Conservation (phyloP, 202 grass and related monocot genomes). For the Alloteropsis angusta region DNA sequence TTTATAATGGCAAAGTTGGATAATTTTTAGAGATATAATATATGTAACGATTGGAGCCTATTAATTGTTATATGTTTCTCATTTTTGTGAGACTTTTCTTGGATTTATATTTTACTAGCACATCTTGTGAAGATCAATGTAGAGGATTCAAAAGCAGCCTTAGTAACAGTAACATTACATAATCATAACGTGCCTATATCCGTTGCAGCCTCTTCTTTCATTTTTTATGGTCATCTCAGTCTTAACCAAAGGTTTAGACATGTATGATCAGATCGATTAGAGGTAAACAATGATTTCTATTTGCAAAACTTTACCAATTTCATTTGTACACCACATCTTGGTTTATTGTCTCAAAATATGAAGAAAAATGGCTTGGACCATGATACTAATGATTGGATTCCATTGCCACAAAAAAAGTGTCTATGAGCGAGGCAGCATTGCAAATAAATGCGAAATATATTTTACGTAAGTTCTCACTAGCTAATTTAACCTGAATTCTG, state of each 20-base stretch:
- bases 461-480: background rate
- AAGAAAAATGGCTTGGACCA: background rate
- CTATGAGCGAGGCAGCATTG: background rate
- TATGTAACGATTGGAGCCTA: too few relatives aligned
- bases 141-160: too few relatives aligned
- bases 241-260: background rate
- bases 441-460: background rate
- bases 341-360: background rate
- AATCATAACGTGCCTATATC: too few relatives aligned
- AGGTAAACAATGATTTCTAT: background rate
- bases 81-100: too few relatives aligned
- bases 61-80: too few relatives aligned
- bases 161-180: too few relatives aligned
- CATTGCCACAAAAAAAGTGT: background rate
- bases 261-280: background rate
- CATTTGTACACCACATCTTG: background rate
- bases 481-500: background rate
- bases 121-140: too few relatives aligned
- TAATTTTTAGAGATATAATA: too few relatives aligned
- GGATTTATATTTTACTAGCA: too few relatives aligned
- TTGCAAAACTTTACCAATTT: background rate
- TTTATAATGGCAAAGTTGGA: too few relatives aligned
- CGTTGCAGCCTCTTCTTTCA: too few relatives aligned
- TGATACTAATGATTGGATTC: background rate
- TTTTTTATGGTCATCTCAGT: background rate